phyloP scores from a whole-genome alignment of 495 filamentous ascomycete species.

The Xylaria scruposa region DNA sequence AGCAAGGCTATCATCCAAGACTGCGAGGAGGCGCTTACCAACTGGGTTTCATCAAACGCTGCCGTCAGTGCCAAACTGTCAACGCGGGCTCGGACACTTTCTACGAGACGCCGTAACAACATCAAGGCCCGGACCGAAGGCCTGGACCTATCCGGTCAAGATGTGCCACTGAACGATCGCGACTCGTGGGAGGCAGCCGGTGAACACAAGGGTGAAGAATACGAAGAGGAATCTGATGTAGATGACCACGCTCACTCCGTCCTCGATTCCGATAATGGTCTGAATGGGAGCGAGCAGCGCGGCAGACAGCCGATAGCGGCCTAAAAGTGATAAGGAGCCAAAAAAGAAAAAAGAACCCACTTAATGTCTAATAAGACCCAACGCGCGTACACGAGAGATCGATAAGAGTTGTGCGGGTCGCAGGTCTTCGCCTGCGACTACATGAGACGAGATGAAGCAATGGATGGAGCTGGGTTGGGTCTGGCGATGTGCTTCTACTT shows the following conservation, averaged over 20 bases:
- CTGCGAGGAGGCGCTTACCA: slow-evolving; percentile 95
- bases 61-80: slow-evolving; percentile 86
- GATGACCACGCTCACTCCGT: slow-evolving; percentile 53
- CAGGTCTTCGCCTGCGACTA: neutral
- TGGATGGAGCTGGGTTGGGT: neutral
- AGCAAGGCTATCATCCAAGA: slow-evolving; percentile 99
- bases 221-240: slow-evolving; percentile 62
- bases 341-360: slow-evolving; percentile 11
- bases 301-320: slow-evolving; percentile 35
- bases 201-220: slow-evolving; percentile 66
- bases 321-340: neutral
- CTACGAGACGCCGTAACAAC: slow-evolving; percentile 78
- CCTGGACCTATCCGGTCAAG: slow-evolving; percentile 83
- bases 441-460: neutral
- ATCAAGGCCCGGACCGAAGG: slow-evolving; percentile 68
- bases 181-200: slow-evolving; percentile 89
- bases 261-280: slow-evolving; percentile 49
- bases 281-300: slow-evolving; percentile 53
- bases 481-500: neutral
- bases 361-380: slow-evolving; percentile 43
- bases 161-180: slow-evolving; percentile 80
- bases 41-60: slow-evolving; percentile 92
- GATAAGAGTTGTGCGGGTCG: neutral
- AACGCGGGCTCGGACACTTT: slow-evolving; percentile 81
- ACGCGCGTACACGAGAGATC: slow-evolving; percentile 6